Base-by-base conservation (phyloP, 148 eudicot genomes). In the Chenopodium album region DNA sequence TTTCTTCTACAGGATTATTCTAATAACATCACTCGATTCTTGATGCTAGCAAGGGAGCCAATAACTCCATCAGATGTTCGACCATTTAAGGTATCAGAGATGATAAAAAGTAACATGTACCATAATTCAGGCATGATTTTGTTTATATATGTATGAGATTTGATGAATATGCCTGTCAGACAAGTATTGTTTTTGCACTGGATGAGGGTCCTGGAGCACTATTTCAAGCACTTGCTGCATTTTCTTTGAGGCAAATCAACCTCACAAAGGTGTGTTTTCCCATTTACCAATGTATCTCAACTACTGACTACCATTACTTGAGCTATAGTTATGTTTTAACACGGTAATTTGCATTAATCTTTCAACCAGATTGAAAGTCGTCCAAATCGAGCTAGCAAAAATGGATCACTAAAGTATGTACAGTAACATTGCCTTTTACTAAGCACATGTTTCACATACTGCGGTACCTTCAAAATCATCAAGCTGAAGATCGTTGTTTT, bases 201-300 rank as follows among this genome's bases (percentile, higher is more conserved):
- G 87, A 90, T 84, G 94, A 95, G 83, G 98, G 97, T 69, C 94
- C 97, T 82, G 97, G 96, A 52, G 86, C 85, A 87, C 96, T 95
- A 86, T 93, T 85, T 86, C 93, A 91, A 87, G 98, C 94, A 83
- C 88, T 95, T 63, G 94, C 94, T 76, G 97, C 88, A 63, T 95
- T 95, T 78, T 88, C 93, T 54, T 78, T 92, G 92, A 85, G 98
- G 84, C 82, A 86, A 56, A 88, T 95, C 79, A 93, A 95, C 85
- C 92, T 93, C 75, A 90, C 98, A 54, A 95, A 94, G 94, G 92
- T 92, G 44, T 80, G 73, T 50, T 70, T 75, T 81, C 65, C 19
- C 22, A 50, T 79, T 20, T n/a, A 31, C 37, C 22, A 69, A 31
- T 71, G 50, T 47, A n/a, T 81, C 17, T 71, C 47, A 31, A 54